Conservation (phyloP, 2,329 filamentous ascomycete genomes). For the Fusarium decemcellulare region DNA sequence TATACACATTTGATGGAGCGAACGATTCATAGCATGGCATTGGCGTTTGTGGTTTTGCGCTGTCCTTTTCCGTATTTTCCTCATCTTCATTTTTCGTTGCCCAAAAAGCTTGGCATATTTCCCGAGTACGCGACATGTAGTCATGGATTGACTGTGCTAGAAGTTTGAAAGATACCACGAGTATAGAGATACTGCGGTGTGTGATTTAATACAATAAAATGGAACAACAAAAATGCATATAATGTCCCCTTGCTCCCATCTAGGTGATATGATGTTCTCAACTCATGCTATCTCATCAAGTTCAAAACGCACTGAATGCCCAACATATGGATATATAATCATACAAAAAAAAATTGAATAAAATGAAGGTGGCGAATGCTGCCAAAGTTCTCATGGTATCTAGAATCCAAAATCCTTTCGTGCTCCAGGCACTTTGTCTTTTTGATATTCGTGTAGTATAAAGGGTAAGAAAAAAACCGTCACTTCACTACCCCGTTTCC, state of each 20-base stretch:
- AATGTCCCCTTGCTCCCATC: background rate
- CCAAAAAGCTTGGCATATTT: conserved; percentile 2
- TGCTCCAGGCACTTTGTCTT: conserved; percentile 39
- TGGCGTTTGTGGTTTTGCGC: conserved; percentile 37
- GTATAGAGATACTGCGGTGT: conserved; percentile 3
- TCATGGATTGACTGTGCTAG: too few species aligned
- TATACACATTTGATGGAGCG: conserved; percentile 14
- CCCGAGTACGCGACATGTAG: too few species aligned
- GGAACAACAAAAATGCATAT: background rate
- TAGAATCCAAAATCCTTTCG: conserved; percentile 37
- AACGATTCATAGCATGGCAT: conserved; percentile 39
- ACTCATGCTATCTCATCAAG: background rate
- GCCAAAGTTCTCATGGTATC: conserved; percentile 39
- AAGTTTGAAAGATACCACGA: conserved; percentile 2
- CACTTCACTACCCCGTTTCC: conserved; percentile 19
- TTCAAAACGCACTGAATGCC: conserved; percentile 16
- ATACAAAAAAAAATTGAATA: conserved; percentile 18
- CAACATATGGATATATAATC: conserved; percentile 19
- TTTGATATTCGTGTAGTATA: conserved; percentile 27
- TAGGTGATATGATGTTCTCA: background rate
- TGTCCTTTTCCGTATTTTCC: conserved; percentile 8
- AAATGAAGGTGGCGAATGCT: conserved; percentile 21
- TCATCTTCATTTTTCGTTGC: background rate
- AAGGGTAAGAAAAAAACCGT: conserved; percentile 19
- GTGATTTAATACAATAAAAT: background rate